phyloP scores from a whole-genome alignment of 805 yeast genomes.

The Sugiyamaella qingdaonensis region DNA sequence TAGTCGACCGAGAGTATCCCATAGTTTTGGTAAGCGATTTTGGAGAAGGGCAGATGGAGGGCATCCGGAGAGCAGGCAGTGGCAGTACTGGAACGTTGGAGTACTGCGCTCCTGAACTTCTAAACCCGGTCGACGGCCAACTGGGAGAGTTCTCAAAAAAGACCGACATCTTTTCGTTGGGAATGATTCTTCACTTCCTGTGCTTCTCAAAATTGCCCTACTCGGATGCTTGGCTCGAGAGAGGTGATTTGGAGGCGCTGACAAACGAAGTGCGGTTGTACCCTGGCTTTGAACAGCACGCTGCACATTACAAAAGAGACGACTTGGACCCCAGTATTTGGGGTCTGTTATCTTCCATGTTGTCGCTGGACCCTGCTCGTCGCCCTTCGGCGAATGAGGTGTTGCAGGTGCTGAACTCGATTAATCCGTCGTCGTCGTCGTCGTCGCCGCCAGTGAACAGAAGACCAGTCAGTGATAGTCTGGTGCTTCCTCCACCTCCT shows the following conservation, averaged over 20 bases:
- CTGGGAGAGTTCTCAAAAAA: conserved; percentile 60
- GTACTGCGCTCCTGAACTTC: conserved; percentile 80
- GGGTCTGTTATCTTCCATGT: conserved; percentile 38
- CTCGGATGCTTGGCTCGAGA: conserved; percentile 23
- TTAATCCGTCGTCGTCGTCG: neutral
- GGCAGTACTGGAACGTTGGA: conserved; percentile 89
- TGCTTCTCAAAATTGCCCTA: conserved; percentile 73
- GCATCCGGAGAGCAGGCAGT: conserved; percentile 58
- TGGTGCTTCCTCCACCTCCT: neutral
- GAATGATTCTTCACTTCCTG: conserved; percentile 72
- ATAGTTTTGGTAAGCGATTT: conserved; percentile 79
- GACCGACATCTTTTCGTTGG: conserved; percentile 79
- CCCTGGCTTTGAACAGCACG: conserved; percentile 25
- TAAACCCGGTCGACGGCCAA: conserved; percentile 36
- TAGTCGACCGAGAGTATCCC: conserved; percentile 42
- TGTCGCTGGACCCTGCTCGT: conserved; percentile 33
- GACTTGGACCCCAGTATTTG: conserved; percentile 33
- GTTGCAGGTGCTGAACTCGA: neutral
- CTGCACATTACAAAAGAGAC: conserved; percentile 16
- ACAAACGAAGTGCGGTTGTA: conserved; percentile 35
- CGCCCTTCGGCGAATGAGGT: conserved; percentile 44
- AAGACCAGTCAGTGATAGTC: neutral
- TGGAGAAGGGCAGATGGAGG: conserved; percentile 81
- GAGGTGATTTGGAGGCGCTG: conserved; percentile 32
- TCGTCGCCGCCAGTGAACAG: too few relatives aligned